These are phyloP conservation scores for Beauveria caledonica DNA, from an alignment of 2,329 filamentous ascomycete genomes.

Conservation along the genomic window DNA sequence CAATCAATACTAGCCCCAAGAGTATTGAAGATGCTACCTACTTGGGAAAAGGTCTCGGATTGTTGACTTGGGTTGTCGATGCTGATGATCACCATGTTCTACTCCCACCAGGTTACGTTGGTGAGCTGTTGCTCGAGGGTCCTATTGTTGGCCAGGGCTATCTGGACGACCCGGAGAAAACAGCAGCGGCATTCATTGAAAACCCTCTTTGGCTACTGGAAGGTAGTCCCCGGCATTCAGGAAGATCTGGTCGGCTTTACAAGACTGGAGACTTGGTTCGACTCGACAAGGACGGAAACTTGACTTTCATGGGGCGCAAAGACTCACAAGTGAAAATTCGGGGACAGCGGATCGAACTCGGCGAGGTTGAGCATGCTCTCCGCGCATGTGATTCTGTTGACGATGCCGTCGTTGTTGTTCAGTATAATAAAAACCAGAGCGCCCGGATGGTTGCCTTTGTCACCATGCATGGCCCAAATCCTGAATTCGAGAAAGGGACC, in stretches of 20 bases:
- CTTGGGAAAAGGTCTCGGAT: background rate
- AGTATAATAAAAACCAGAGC: background rate
- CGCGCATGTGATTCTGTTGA: background rate
- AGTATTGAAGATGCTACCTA: background rate
- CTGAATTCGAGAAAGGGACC: background rate
- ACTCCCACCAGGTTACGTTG: constrained; percentile 22
- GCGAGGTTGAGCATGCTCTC: background rate
- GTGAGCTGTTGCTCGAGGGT: constrained; percentile 22
- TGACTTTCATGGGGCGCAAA: background rate
- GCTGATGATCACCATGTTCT: constrained; percentile 12
- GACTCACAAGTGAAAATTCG: background rate
- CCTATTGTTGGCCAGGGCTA: constrained; percentile 33
- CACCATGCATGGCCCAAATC: background rate
- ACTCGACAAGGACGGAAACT: background rate
- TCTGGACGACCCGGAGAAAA: constrained; percentile 31
- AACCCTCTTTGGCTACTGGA: constrained; percentile 14
- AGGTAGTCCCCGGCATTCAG: background rate
- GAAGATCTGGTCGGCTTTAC: background rate
- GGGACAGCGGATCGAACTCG: background rate
- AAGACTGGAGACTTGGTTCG: background rate
- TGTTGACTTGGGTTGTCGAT: background rate
- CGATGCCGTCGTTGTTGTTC: background rate
- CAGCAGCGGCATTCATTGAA: constrained; percentile 19
- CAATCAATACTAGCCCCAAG: background rate
- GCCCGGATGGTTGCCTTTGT: background rate